Evolutionary conservation across 108 stramenopile species (phyloP).

Genomic region (Cyclostephanos tholiformis): DNA sequence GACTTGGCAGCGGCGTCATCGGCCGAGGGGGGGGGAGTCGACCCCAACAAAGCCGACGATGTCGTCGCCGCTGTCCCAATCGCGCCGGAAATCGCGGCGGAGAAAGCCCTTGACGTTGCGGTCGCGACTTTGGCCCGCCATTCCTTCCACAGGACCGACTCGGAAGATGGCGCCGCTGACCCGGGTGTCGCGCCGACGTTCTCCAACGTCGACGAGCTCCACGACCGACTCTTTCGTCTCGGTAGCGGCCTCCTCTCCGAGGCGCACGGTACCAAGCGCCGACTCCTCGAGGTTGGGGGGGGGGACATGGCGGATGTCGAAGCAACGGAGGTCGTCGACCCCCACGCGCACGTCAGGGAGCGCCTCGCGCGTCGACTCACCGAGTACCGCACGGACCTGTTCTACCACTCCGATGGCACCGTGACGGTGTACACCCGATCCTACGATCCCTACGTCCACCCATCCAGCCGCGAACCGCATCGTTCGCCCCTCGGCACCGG

Average conservation of each 20-base stretch:
- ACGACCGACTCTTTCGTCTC: constrained; percentile 5
- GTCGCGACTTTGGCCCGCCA: constrained; percentile 14
- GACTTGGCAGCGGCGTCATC: neutral
- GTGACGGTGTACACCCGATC: constrained; percentile 21
- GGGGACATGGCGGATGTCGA: no score
- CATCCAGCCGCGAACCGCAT: neutral
- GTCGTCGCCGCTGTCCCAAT: neutral
- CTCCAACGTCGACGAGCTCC: no score
- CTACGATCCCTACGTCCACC: neutral
- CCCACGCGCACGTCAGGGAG: constrained; percentile 20
- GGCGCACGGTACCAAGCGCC: neutral
- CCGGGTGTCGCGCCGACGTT: neutral
- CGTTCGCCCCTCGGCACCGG: constrained; percentile 13
- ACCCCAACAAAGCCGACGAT: neutral
- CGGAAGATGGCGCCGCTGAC: neutral
- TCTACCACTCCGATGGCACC: constrained; percentile 31
- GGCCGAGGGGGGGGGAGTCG: neutral
- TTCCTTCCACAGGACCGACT: neutral
- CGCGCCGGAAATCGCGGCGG: constrained; percentile 20
- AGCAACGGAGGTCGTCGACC: constrained; percentile 6
- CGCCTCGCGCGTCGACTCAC: constrained; percentile 46
- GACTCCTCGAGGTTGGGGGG: constrained; percentile 16
- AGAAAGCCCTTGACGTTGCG: constrained; percentile 27
- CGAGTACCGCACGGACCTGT: constrained; percentile 32
- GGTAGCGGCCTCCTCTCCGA: constrained; percentile 18